Evolutionary conservation across 306 rosid genomes (phyloP), one percentile per base, ranked within the genome.

Genomic region (Trifolium fragiferum): DNA sequence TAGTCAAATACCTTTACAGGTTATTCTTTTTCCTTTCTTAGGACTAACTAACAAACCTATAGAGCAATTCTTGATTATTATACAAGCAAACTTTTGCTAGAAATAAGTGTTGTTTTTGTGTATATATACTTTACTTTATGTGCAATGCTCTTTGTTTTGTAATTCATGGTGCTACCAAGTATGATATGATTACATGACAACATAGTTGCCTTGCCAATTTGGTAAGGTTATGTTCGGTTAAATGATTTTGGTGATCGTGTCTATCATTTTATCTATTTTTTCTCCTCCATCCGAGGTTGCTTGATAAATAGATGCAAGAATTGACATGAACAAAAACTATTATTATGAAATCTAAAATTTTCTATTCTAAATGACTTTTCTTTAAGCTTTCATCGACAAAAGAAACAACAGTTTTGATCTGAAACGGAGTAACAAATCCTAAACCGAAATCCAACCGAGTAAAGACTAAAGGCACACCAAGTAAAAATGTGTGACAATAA

Each of bases 1-100:
- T 68, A 66, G 61, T 25, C 8, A 19, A 40, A 67, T 55, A 75
- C 72, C 44, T 47, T n/a, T n/a, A 49, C 44, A 71, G 57, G 41
- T 38, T 70, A 41, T 81, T 54, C 57, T 54, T 76, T 63, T 50
- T 40, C 59, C 76, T 23, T 74, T 62, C 19, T 2, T 35, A 44
- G 51, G 76, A 47, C 16, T 49, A 54, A 27, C 16, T 14, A 14
- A 60, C 27, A 50, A 73, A 51, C 50, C 50, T 38, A 37, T 50
- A 5, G 5, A 11, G 46, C 8, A 51, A 66, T 46, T 37, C 61
- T 76, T 12, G 54, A 51, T 72, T 63, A 18, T 61, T 46, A 67
- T 14, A 44, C n/a, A n/a, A 23, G 43, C 54, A 40, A 25, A 32
- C 41, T 14, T 14, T 8, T 44, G 8, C 25, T 30, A 19, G 30